Evolutionary conservation across 2,329 filamentous ascomycete species (phyloP), one percentile per base, ranked within the genome.

Genomic region (Colletotrichum gloeosporioides): DNA sequence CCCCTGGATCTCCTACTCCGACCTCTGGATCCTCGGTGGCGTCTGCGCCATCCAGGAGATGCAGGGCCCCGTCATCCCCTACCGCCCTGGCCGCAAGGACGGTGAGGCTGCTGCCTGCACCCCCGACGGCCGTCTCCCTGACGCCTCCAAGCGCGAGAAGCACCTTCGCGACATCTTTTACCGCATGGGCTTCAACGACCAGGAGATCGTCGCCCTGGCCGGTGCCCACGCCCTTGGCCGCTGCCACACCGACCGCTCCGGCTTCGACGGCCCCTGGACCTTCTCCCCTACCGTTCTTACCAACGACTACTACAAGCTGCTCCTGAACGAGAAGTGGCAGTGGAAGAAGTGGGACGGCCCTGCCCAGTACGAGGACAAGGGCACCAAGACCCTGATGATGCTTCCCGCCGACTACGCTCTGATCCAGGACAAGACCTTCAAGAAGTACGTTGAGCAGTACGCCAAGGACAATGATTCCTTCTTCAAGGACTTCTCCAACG

Each of bases 171-270:
- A 92, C 87, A 96, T 99, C 89, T 99, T 99, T 87, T 92, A 93
- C 86, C 95, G 96, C 84, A 99, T 99, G 96, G 96, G 96, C 80
- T 99, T 98, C 91, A 94, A 97, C 86, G 96, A 99, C 88, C 95
- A 95, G 82, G 96, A 98, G 87, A 99, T 99, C 83, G 96, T 98
- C 62, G 97, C 96, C 34, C 91, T 99, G 69, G 90, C 90, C 29
- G 96, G 96, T 80, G 96, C 94, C 65, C 96, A 98, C 88, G 94
- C 95, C 69, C 91, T 98, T 49, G 96, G 96, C 78, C 95, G 96
- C 79, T 98, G 95, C 89, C 97, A 99, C 90, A 90, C 93, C 10
- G 94, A 97, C 87, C 95, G 96, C 84, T 95, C 93, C 78, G 96
- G 96, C 78, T 99, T 92, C 86, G 91, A 94, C 3, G 97, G 97